Base-by-base conservation (phyloP, 495 filamentous ascomycete genomes). In the Aspergillus funiculosus region DNA sequence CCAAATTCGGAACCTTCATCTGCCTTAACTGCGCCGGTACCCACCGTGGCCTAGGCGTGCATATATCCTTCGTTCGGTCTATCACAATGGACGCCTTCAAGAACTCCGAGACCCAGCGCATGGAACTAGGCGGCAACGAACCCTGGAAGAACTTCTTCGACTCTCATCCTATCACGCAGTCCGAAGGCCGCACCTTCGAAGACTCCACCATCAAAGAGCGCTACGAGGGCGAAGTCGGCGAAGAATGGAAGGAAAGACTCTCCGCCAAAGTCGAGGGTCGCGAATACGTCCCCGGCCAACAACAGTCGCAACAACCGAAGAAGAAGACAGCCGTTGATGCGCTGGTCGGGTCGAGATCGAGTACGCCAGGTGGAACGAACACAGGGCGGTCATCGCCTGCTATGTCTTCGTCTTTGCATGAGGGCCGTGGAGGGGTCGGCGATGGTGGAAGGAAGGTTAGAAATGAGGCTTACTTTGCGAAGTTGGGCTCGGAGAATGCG, bases 41-140 rank as follows among this genome's bases (percentile, higher is more conserved):
- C 20, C 92, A 98, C 71, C 86, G 92, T 53, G 86, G 88, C 2
- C 78, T 98, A 11, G 92, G 92, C 40, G 92, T 98, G 20, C 92
- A 98, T 72, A 95, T 98, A 59, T 95, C 89, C 59, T 98, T 98
- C 69, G 88, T 98, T 42, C 85, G 92, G 51, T 87, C 81, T 48
- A 88, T 97, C 52, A 94, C 86, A 35, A 98, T 98, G 92, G 92
- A 98, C 73, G 85, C 86, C 46, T 96, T 98, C 72, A 98, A 98
- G 62, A 77, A 78, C 51, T 71, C 72, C 45, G 89, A 95, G 61
- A 86, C 94, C 48, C 76, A 81, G 62, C 82, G 89, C 52, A 94
- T 96, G 89, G 76, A 86, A 19, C 65, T 80, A 9, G 89, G 89
- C 15, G 89, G 89, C 34, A 96, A 96, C 64, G 80, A 82, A 28